Base-by-base conservation (phyloP, 1,139 yeast species). In the Zhuliangozyma parablackwelliae region DNA sequence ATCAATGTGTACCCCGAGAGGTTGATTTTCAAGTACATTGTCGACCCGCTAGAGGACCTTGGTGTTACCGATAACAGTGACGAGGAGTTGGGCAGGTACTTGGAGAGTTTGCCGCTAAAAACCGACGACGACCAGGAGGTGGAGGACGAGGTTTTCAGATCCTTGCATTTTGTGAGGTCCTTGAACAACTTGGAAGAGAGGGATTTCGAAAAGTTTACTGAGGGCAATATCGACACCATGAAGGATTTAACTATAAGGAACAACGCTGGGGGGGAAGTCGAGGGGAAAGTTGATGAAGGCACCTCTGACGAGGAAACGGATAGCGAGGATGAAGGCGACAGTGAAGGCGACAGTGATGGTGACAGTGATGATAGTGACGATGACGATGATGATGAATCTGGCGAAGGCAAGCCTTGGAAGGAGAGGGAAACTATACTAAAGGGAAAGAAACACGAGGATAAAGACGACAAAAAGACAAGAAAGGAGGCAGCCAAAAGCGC, bases 121-220 rank as follows among this genome's bases (percentile, higher is more conserved):
- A 70, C 72, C 25, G 77, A 73, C 10, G 53, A 58, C 30, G 46
- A 45, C 7, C 46, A 45, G 37, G 92, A 86, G 43, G 57, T 71
- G 10, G 77, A 75, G 42, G 97, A 92, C 58, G 95, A 87, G 38
- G 80, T 92, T 8, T 94, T 92, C 61, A 69, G 98, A 53, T 80
- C 92, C 4, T 67, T 90, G 34, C 95, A 92, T 60, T 75, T 94
- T 52, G 92, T 92, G 10, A 75, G 92, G 51, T 72, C 81, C 3
- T 67, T 84, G 53, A 82, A 82, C 48, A 79, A 81, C 45, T 63
- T 84, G 44, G 92, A 84, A 43, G 98, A 92, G 54, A 72, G 96
- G 43, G 98, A 92, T 58, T 89, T 88, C 47, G 82, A 82, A 38
- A 82, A 83, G 50, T 87, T 89, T 44, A 69, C 80, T 1, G 78